Conservation (phyloP, 2,329 filamentous ascomycete species). For the Calonectria leucothoes region DNA sequence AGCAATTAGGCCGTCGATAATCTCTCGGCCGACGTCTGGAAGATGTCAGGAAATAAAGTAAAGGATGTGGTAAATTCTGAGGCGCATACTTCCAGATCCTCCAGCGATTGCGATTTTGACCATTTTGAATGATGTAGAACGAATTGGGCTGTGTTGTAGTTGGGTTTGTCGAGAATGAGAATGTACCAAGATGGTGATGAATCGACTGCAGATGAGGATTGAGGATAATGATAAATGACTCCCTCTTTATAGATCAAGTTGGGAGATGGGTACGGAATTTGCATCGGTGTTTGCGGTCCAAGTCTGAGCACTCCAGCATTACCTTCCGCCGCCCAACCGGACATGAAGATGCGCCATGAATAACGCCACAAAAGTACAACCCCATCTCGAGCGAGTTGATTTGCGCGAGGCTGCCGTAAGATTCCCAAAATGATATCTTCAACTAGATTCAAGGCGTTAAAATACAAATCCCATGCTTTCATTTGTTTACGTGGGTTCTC, state of each 20-base stretch:
- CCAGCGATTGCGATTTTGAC: conserved; percentile 39
- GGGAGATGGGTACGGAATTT: background rate
- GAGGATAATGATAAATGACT: background rate
- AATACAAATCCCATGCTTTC: background rate
- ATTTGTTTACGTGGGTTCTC: background rate
- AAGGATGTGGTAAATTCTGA: too few species aligned
- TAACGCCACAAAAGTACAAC: background rate
- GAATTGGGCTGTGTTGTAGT: background rate
- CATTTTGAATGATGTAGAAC: conserved; percentile 18
- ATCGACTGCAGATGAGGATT: too few species aligned
- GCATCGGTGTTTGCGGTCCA: background rate
- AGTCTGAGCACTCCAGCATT: background rate
- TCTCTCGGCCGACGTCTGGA: conserved; percentile 63
- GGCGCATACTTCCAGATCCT: conserved; percentile 33
- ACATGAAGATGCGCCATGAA: background rate
- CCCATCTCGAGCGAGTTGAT: background rate
- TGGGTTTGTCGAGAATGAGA: background rate
- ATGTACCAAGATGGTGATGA: background rate
- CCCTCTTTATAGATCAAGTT: background rate
- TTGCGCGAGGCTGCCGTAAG: background rate
- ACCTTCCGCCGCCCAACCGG: background rate
- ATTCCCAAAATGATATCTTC: background rate
- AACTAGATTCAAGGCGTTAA: too few species aligned
- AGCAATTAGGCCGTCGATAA: conserved; percentile 62
- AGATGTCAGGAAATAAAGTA: background rate